These are phyloP conservation scores for Candida ortonii DNA, from an alignment of 805 yeast species.

Conservation along the genomic window DNA sequence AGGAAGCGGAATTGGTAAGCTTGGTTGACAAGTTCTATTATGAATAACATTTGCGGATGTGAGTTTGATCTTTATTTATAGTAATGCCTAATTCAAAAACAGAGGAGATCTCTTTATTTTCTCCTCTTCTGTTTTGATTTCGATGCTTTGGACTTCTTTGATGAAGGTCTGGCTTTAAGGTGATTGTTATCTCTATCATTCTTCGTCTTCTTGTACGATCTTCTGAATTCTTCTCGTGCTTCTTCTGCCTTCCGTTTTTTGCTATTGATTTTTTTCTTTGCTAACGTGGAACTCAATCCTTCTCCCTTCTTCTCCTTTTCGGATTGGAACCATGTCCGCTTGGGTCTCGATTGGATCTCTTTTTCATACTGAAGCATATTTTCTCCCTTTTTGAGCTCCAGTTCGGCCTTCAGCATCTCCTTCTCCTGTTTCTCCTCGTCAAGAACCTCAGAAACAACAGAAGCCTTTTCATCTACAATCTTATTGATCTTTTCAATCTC, in stretches of 20 bases:
- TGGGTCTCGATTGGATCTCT: slow-evolving; percentile 88
- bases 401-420: slow-evolving; percentile 83
- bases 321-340: slow-evolving; percentile 92
- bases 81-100: background rate
- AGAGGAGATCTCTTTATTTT: too few species aligned
- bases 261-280: slow-evolving; percentile 55
- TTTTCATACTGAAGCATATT: slow-evolving; percentile 74
- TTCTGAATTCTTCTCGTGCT: slow-evolving; percentile 51
- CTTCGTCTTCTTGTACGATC: slow-evolving; percentile 79
- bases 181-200: slow-evolving; percentile 59
- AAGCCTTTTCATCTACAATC: slow-evolving; percentile 57
- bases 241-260: slow-evolving; percentile 69
- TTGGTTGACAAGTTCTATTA: slow-evolving; percentile 18
- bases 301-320: slow-evolving; percentile 54
- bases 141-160: slow-evolving; percentile 29
- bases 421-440: slow-evolving; percentile 88
- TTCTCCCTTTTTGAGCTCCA: slow-evolving; percentile 83
- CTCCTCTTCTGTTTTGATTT: too few species aligned
- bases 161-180: slow-evolving; percentile 29
- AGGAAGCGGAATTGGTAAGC: slow-evolving; percentile 9
- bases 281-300: slow-evolving; percentile 30
- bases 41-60: slow-evolving; percentile 5
- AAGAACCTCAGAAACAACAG: slow-evolving; percentile 68
- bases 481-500: slow-evolving; percentile 69
- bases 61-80: too few species aligned